Conservation (phyloP, 129 eudicot species). For the Dittrichia graveolens region DNA sequence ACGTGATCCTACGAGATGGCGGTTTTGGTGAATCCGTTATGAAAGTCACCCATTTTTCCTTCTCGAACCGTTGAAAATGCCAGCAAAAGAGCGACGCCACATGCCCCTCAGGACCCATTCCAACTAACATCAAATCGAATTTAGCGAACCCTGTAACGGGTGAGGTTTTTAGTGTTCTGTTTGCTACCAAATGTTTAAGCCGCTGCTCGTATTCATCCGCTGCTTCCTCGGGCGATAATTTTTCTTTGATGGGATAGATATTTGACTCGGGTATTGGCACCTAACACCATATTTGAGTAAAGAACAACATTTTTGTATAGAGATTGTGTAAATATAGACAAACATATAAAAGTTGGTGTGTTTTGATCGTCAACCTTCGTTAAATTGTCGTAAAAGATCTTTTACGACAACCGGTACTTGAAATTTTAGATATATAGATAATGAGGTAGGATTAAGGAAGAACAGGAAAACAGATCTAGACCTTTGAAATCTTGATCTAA, state of each 20-base stretch:
- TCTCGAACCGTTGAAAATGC: slow-evolving; percentile 51
- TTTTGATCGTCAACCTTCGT: too few relatives aligned
- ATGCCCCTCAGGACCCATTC: slow-evolving; percentile 85
- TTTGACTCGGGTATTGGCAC: slow-evolving; percentile 58
- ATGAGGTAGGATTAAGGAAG: too few relatives aligned
- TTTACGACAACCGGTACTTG: too few relatives aligned
- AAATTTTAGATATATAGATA: too few relatives aligned
- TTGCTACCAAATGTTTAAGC: slow-evolving; percentile 45
- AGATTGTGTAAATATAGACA: not conserved
- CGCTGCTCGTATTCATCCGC: slow-evolving; percentile 63
- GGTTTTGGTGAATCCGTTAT: slow-evolving; percentile 78
- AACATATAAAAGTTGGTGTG: not conserved
- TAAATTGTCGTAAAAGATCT: too few relatives aligned
- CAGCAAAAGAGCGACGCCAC: slow-evolving; percentile 68
- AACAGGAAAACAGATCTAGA: too few relatives aligned
- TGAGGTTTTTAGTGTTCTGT: slow-evolving; percentile 38
- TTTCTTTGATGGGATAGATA: slow-evolving; percentile 57
- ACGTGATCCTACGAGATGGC: slow-evolving; percentile 69
- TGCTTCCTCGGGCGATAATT: slow-evolving; percentile 52
- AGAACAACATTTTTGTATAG: not conserved
- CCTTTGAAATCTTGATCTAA: too few relatives aligned
- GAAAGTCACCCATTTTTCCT: slow-evolving; percentile 66
- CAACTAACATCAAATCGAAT: slow-evolving; percentile 65
- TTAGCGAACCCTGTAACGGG: slow-evolving; percentile 47
- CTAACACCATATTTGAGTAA: slow-evolving; percentile 20